Base-by-base conservation (phyloP, 2,329 filamentous ascomycete genomes). In the Monilinia vaccinii-corymbosi region DNA sequence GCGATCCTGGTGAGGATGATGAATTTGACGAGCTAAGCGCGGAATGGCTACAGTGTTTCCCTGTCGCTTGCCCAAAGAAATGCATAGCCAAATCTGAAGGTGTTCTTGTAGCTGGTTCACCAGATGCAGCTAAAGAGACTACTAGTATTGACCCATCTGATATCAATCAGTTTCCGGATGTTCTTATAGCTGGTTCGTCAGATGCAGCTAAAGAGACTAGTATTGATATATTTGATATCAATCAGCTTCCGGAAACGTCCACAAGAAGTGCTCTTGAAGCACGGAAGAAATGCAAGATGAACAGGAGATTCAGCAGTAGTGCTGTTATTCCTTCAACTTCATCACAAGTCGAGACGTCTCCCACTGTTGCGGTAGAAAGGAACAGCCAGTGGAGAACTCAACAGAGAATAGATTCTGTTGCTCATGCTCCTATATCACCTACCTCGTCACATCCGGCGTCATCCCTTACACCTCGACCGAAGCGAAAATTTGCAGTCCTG, bases 1-100 rank as follows among this genome's bases (percentile, higher is more conserved):
- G 11, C 8, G 28, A 36, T 38, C n/a, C 36, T 18, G 58, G 42
- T n/a, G 58, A 60, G 16, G 13, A 34, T 18, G 58, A 48, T n/a
- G 58, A 60, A 18, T 18, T 60, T 34, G 58, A 60, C 51, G 58
- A 60, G 38, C 42, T 60, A 6, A 40, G 51, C 7, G 51, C 25
- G 8, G 58, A 60, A 48, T 60, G 57, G 57, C 9, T 31, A 13
- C 48, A 32, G n/a, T 9, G 23, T 40, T 2, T 21, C 25, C 9
- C 49, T 46, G n/a, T 14, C 18, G 6, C 23, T 40, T 21, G 11
- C 7, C 23, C 31, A 11, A 13, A 47, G 36, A 36, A 47, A 9
- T 9, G 16, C 14, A 23, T 14, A n/a, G 13, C 21, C 13, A 21
- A 28, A 21, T 13, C 38, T 21, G 13, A 36, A 36, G 28, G 25